Percentiles rank a stretch among this genome's conserved stretches.
Conservation (phyloP, 371 early-diverging fungal genomes). For the Entomophthora muscae region DNA sequence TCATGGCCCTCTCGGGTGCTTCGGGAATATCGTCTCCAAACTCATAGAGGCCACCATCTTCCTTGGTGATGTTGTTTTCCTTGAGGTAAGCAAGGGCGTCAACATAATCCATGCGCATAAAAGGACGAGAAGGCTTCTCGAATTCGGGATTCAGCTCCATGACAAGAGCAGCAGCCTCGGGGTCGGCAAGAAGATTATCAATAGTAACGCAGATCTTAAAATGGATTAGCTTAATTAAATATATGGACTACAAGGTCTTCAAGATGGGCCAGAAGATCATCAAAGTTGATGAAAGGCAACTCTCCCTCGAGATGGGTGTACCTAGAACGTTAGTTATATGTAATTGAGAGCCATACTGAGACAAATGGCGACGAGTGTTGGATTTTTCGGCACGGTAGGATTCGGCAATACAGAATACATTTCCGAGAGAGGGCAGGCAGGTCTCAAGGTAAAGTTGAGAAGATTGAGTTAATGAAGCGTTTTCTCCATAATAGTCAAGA, state of each 20-base stretch:
- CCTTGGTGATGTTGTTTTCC: constrained; percentile 79
- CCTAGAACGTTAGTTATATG: constrained; percentile 12
- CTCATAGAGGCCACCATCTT: constrained; percentile 76
- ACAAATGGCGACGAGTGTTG: constrained; percentile 97
- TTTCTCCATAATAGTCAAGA: constrained; percentile 96
- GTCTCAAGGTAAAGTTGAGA: constrained; percentile 99
- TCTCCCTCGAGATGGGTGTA: constrained; percentile 99
- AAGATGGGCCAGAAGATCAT: constrained; percentile 74
- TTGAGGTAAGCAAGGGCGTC: constrained; percentile 96
- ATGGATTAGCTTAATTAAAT: not conserved
- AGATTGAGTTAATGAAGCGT: constrained; percentile 98
- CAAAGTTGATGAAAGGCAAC: constrained; percentile 86
- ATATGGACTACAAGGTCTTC: constrained; percentile 63
- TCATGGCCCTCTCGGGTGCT: constrained; percentile 95
- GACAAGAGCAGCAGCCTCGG: constrained; percentile 53
- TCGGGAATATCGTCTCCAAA: constrained; percentile 99
- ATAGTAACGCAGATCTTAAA: constrained; percentile 58
- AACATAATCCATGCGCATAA: constrained; percentile 89
- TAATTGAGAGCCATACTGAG: constrained; percentile 35
- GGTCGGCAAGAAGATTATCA: constrained; percentile 59
- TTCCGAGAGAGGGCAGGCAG: constrained; percentile 87
- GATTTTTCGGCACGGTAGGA: constrained; percentile 99
- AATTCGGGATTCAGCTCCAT: constrained; percentile 89
- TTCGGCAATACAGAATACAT: constrained; percentile 95
- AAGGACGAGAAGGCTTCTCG: constrained; percentile 70